Base-by-base conservation (phyloP, 108 stramenopile species). In the Nannochloropsis salina region DNA sequence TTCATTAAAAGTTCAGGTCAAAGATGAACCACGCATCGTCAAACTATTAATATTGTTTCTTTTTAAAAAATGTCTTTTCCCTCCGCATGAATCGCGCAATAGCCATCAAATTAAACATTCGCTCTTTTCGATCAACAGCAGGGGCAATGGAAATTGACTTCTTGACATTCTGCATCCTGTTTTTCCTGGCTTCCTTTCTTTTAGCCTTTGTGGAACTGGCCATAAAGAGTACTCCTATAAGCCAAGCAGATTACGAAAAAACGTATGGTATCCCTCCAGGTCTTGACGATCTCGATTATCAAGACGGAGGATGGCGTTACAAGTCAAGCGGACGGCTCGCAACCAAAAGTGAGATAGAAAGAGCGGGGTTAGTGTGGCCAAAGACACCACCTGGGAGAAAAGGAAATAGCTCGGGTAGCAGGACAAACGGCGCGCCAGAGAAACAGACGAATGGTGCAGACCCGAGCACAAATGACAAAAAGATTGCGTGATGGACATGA, bases 241-340 rank as follows among this genome's bases (percentile, higher is more conserved):
- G 20, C 61, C 61, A 74, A n/a, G 61, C 1, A 15, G 61, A 74
- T n/a, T 74, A 74, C 61, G 61, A 74, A 74, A 74, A 74, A n/a
- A 74, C 61, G 20, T 74, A 74, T n/a, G 61, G 61, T n/a, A 74
- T 74, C 4, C 61, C 61, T 74, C 61, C 61, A 8, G 61, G 61
- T n/a, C 61, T 74, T n/a, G 61, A 74, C 61, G n/a, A n/a, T n/a
- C 61, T 74, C 61, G n/a, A 74, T 74, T 74, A 74, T n/a, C 61
- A 74, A n/a, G n/a, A 74, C 61, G 61, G 61, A n/a, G 61, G n/a
- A n/a, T 74, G 61, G 61, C 4, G 61, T 15, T n/a, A 74, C 6
- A 74, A 74, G 61, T n/a, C 61, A 15, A 74, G 20, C 2, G 61
- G 61, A 15, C 61, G 61, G 2, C 61, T 74, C 20, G 61, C 61